A percentile compares a stretch with the other conserved stretches of the same genome.
Conservation (phyloP, 805 yeast species). For the Babjeviella inositovora region DNA sequence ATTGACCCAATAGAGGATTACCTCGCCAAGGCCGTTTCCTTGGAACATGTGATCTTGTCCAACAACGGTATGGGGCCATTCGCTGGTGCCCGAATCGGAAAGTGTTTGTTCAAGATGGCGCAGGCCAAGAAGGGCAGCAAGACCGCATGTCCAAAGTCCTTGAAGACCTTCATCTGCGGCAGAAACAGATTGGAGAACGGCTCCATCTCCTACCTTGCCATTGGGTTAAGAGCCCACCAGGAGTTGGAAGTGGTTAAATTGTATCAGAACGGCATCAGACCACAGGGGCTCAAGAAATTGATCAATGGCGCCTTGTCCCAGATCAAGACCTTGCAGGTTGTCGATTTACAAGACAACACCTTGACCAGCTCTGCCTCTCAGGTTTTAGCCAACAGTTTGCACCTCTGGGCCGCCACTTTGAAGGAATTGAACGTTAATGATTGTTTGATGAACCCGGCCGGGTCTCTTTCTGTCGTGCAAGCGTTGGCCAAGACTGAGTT, state of each 20-base stretch:
- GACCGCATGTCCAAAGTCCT: constrained; percentile 26
- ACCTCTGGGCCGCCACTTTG: constrained; percentile 45
- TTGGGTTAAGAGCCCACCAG: constrained; percentile 71
- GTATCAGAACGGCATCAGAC: constrained; percentile 96
- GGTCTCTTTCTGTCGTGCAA: constrained; percentile 40
- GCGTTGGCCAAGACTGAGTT: constrained; percentile 24
- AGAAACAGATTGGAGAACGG: constrained; percentile 96
- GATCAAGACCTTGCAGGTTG: constrained; percentile 40
- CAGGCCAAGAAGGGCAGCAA: constrained; percentile 34
- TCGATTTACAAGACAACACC: constrained; percentile 93
- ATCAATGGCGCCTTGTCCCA: constrained; percentile 54
- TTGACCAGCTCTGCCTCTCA: constrained; percentile 56
- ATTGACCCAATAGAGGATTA: constrained; percentile 78
- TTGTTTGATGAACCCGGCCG: constrained; percentile 69
- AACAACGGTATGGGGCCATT: constrained; percentile 98
- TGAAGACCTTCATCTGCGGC: constrained; percentile 89
- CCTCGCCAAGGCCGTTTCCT: constrained; percentile 56
- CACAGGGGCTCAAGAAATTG: constrained; percentile 71
- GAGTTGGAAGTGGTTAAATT: constrained; percentile 60
- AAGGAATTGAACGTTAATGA: constrained; percentile 79
- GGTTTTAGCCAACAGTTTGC: constrained; percentile 44
- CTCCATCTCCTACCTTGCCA: constrained; percentile 69
- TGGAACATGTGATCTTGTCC: constrained; percentile 77
- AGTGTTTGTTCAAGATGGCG: constrained; percentile 61
- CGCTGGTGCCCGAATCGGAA: constrained; percentile 91